Conservation (phyloP, 768 basidiomycete genomes). For the Pleurotus pulmonarius region DNA sequence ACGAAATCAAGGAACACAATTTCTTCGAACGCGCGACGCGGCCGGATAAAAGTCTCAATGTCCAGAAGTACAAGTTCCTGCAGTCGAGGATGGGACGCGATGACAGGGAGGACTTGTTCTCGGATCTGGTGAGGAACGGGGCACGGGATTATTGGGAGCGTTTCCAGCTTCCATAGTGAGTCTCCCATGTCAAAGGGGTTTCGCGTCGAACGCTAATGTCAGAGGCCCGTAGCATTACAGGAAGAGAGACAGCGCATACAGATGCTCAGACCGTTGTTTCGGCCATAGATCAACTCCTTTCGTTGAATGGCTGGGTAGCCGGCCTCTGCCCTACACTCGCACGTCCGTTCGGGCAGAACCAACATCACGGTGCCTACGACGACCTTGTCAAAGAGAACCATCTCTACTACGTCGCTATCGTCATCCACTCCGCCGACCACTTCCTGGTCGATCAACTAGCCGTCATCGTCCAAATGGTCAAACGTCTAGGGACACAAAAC, state of each 20-base stretch:
- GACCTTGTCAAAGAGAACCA: constrained; percentile 81
- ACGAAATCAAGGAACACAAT: constrained; percentile 47
- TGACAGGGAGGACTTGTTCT: constrained; percentile 76
- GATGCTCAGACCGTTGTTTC: constrained; percentile 88
- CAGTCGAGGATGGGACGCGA: constrained; percentile 89
- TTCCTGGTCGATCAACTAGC: constrained; percentile 98
- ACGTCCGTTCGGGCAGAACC: constrained; percentile 94
- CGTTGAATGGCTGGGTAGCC: constrained; percentile 97
- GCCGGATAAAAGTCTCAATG: constrained; percentile 79
- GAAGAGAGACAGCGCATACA: constrained; percentile 79
- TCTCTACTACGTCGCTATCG: constrained; percentile 91
- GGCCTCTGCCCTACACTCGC: constrained; percentile 90
- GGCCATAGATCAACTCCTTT: constrained; percentile 91
- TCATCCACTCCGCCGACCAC: constrained; percentile 97
- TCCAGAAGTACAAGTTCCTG: constrained; percentile 82
- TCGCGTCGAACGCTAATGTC: neutral
- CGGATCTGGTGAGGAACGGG: constrained; percentile 71
- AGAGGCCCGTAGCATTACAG: constrained; percentile 56
- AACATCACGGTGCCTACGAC: constrained; percentile 80
- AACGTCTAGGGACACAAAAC: constrained; percentile 83
- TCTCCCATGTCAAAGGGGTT: neutral
- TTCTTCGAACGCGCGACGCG: constrained; percentile 53
- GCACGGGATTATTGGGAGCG: constrained; percentile 87
- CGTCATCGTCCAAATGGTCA: constrained; percentile 93
- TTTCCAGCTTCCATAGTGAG: constrained; percentile 49